Evolutionary conservation across 2,329 filamentous ascomycete species (phyloP).

Genomic region (Penicillium sp.): DNA sequence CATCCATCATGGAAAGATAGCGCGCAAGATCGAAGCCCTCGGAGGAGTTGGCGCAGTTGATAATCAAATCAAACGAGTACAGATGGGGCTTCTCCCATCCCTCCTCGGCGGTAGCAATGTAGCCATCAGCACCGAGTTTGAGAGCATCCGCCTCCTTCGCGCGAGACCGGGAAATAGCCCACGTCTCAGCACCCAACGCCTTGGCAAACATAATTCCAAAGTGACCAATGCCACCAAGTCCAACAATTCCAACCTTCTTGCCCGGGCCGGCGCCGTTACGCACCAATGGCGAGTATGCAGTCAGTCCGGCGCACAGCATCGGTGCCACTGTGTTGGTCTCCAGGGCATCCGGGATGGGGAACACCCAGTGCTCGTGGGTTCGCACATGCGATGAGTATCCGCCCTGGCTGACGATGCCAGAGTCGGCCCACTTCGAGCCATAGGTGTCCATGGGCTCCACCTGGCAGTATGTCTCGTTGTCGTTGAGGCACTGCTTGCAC

Average conservation of each 20-base stretch:
- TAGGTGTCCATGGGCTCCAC: slow-evolving; percentile 53
- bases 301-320: slow-evolving; percentile 83
- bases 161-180: slow-evolving; percentile 60
- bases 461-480: slow-evolving; percentile 69
- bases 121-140: slow-evolving; percentile 61
- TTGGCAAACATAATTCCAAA: slow-evolving; percentile 69
- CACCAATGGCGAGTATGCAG: slow-evolving; percentile 74
- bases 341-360: slow-evolving; percentile 70
- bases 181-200: slow-evolving; percentile 63
- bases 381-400: slow-evolving; percentile 68
- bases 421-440: slow-evolving; percentile 55
- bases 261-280: slow-evolving; percentile 73
- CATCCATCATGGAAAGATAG: slow-evolving; percentile 77
- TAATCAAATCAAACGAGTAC: slow-evolving; percentile 62
- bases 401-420: slow-evolving; percentile 64
- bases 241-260: slow-evolving; percentile 43
- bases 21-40: slow-evolving; percentile 59
- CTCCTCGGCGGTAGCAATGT: slow-evolving; percentile 58
- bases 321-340: slow-evolving; percentile 63
- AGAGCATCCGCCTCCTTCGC: slow-evolving; percentile 60
- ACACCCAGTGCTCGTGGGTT: slow-evolving; percentile 72
- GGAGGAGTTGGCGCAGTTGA: slow-evolving; percentile 76
- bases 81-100: slow-evolving; percentile 57
- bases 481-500: slow-evolving; percentile 64
- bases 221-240: slow-evolving; percentile 66